Conservation (phyloP, 495 filamentous ascomycete genomes). For the Penicillium subrubescens region DNA sequence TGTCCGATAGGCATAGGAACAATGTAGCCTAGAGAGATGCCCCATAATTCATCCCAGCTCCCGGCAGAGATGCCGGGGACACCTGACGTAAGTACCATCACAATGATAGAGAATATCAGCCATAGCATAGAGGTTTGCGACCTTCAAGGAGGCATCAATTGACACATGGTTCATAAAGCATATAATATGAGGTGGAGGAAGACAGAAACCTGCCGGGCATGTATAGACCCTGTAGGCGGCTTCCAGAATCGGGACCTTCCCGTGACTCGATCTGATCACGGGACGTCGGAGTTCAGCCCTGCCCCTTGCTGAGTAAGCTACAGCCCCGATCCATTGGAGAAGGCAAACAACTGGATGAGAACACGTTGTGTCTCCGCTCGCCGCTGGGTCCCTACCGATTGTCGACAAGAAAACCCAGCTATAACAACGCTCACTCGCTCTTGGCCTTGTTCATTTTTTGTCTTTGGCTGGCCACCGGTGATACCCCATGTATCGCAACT, state of each 20-base stretch:
- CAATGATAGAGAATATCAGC: not conserved
- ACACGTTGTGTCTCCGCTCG: conserved; percentile 41
- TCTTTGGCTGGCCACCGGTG: conserved; percentile 9
- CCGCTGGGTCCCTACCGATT: conserved; percentile 15
- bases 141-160: not conserved
- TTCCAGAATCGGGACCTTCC: not conserved
- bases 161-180: not conserved
- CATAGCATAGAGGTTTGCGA: not conserved
- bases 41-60: conserved; percentile 25
- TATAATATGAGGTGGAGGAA: not conserved
- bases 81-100: conserved; percentile 6
- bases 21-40: conserved; percentile 30
- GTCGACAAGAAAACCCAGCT: conserved; percentile 10
- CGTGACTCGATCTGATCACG: not conserved
- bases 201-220: not conserved
- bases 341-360: conserved; percentile 34
- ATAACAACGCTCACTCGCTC: conserved; percentile 6
- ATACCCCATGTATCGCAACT: conserved; percentile 21
- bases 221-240: not conserved
- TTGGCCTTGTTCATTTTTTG: conserved; percentile 2
- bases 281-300: conserved; percentile 23
- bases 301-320: conserved; percentile 27
- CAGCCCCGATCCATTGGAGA: conserved; percentile 8
- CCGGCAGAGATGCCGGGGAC: conserved; percentile 14
- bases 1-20: conserved; percentile 25